These are phyloP conservation scores for Cladosporium austrohemisphaericum DNA, from an alignment of 2,329 filamentous ascomycete genomes.

Conservation along the genomic window DNA sequence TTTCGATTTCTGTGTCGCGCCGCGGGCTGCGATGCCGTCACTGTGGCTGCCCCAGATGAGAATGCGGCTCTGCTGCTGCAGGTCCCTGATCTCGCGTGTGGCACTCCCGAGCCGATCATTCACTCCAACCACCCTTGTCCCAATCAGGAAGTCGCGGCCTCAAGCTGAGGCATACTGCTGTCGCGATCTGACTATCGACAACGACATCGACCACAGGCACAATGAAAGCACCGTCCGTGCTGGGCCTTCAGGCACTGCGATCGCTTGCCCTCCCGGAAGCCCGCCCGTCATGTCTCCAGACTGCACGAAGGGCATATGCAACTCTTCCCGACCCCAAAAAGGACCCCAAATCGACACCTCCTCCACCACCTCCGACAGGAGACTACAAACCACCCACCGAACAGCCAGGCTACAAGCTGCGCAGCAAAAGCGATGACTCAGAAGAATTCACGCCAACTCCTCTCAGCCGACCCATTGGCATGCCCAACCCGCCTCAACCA, in stretches of 20 bases:
- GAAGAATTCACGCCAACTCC: conserved; percentile 50
- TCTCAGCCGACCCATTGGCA: conserved; percentile 73
- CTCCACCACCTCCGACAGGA: conserved; percentile 14
- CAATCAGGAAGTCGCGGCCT: background rate
- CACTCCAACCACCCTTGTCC: background rate
- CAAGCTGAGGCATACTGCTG: too few species aligned
- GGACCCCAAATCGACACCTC: conserved; percentile 19
- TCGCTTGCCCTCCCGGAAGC: conserved; percentile 22
- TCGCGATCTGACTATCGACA: background rate
- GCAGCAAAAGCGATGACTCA: conserved; percentile 27
- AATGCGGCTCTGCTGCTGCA: background rate
- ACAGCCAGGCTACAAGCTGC: conserved; percentile 21
- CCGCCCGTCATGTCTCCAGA: conserved; percentile 6
- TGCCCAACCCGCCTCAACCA: conserved; percentile 65
- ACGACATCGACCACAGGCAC: background rate
- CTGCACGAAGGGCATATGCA: conserved; percentile 23
- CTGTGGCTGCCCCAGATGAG: background rate
- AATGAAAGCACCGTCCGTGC: conserved; percentile 32
- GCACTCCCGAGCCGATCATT: conserved; percentile 1
- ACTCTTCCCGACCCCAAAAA: conserved; percentile 17
- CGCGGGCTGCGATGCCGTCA: conserved; percentile 1
- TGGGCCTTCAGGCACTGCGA: conserved; percentile 28
- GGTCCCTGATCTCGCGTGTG: background rate
- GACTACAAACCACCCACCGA: conserved; percentile 10
- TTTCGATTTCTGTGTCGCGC: background rate